Conservation (phyloP, 1,284 basidiomycete genomes). For the Fomitopsis schrenkii region DNA sequence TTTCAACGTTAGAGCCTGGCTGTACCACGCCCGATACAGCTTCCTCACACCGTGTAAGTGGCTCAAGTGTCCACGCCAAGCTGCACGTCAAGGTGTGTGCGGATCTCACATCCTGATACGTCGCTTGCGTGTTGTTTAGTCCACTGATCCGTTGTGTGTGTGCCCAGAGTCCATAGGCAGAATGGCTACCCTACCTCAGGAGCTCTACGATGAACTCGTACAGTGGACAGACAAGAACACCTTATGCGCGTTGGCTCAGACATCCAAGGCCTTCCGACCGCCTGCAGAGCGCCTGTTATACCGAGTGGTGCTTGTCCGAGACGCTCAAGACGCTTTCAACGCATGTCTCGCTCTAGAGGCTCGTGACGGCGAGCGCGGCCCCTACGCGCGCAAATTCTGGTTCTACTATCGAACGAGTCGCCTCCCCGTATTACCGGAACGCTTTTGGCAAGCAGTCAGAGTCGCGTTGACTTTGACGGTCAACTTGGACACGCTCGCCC, state of each 20-base stretch:
- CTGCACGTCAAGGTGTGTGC: too few relatives aligned
- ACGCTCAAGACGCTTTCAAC: slow-evolving; percentile 14
- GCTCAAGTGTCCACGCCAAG: too few relatives aligned
- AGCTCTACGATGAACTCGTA: slow-evolving; percentile 20
- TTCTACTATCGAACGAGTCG: slow-evolving; percentile 19
- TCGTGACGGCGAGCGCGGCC: slow-evolving; percentile 16
- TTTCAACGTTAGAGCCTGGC: too few relatives aligned
- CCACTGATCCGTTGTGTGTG: background rate
- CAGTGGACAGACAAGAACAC: slow-evolving; percentile 17
- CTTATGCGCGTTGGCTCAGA: slow-evolving; percentile 20
- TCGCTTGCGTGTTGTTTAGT: too few relatives aligned
- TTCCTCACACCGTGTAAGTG: too few relatives aligned
- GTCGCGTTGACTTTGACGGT: slow-evolving; percentile 19
- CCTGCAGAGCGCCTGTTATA: slow-evolving; percentile 28
- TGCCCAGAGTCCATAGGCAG: background rate
- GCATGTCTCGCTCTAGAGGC: slow-evolving; percentile 19
- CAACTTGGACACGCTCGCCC: slow-evolving; percentile 22
- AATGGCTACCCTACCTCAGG: slow-evolving; percentile 19
- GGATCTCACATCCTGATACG: too few relatives aligned
- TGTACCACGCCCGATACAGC: too few relatives aligned
- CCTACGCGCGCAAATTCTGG: slow-evolving; percentile 25
- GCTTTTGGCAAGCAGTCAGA: slow-evolving; percentile 26
- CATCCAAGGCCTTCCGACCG: slow-evolving; percentile 22
- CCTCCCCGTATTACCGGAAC: slow-evolving; percentile 3
- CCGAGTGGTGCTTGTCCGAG: slow-evolving; percentile 19